Percentiles rank a stretch among this genome's conserved stretches.
Conservation (phyloP, 257 asterid genomes). For the Penstemon barbatus region DNA sequence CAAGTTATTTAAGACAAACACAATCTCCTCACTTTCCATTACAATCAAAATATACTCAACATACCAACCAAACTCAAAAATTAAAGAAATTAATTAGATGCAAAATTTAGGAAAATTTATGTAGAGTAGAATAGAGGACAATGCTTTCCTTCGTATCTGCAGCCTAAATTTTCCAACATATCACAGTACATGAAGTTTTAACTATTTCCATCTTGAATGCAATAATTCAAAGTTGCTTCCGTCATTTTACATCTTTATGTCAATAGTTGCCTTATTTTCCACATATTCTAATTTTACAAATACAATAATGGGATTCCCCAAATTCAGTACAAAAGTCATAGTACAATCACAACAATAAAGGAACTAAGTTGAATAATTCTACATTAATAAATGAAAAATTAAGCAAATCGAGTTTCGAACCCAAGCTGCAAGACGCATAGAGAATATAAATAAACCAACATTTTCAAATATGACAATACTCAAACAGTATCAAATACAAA, state of each 20-base stretch:
- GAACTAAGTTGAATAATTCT: too few species aligned
- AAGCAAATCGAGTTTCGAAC: neutral
- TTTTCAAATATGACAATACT: constrained; percentile 4
- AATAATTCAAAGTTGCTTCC: neutral
- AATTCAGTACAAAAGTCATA: too few species aligned
- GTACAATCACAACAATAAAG: too few species aligned
- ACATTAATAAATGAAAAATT: neutral
- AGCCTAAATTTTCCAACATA: too few species aligned
- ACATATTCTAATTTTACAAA: too few species aligned
- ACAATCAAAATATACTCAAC: neutral
- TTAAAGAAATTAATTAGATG: neutral
- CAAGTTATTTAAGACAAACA: neutral
- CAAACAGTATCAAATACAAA: constrained; percentile 12
- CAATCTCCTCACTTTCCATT: neutral
- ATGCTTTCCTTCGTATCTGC: neutral
- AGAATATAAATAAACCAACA: constrained; percentile 22
- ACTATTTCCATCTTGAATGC: neutral
- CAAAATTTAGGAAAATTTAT: constrained; percentile 2
- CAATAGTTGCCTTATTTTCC: neutral
- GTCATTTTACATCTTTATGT: too few species aligned
- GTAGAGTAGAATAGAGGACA: neutral
- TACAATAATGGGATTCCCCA: too few species aligned
- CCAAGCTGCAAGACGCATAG: neutral
- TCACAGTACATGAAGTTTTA: too few species aligned
- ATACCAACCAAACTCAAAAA: neutral